Percentiles rank a stretch among this genome's conserved stretches.
Evolutionary conservation across 768 basidiomycete genomes (phyloP).

Genomic region (Mycena olivaceomarginata): DNA sequence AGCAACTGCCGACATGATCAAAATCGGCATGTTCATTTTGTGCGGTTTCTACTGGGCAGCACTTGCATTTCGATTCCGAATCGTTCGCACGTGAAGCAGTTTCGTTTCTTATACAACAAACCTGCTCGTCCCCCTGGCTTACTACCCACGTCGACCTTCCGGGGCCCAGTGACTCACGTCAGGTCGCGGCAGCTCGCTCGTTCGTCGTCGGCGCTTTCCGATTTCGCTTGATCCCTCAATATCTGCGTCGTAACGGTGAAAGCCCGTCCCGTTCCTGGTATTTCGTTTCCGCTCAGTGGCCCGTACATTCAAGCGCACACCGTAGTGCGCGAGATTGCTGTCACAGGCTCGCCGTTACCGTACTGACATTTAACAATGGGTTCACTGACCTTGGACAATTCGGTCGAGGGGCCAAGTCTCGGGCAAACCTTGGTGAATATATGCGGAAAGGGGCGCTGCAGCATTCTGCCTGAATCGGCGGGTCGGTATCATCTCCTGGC

Average conservation of each 20-base stretch:
- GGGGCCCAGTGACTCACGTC: too few relatives aligned
- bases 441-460: constrained; percentile 63
- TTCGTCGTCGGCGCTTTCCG: constrained; percentile 29
- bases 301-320: constrained; percentile 75
- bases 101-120: too few relatives aligned
- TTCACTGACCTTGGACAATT: constrained; percentile 61
- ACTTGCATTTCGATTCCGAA: too few relatives aligned
- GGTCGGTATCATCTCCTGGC: constrained; percentile 39
- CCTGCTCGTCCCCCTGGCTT: too few relatives aligned
- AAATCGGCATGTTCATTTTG: too few relatives aligned
- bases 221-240: not conserved
- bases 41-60: too few relatives aligned
- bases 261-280: constrained; percentile 51
- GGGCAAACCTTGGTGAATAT: constrained; percentile 67
- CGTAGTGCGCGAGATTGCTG: constrained; percentile 74
- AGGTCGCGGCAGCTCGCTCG: too few relatives aligned
- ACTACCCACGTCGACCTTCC: too few relatives aligned
- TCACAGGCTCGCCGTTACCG: too few relatives aligned
- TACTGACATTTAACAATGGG: not conserved
- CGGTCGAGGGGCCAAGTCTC: constrained; percentile 62
- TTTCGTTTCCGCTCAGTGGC: constrained; percentile 73
- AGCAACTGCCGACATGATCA: too few relatives aligned
- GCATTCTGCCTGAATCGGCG: constrained; percentile 63
- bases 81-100: too few relatives aligned
- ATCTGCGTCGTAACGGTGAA: constrained; percentile 30